Conservation (phyloP, 1,284 basidiomycete genomes). For the Paramarasmius palmivorus region DNA sequence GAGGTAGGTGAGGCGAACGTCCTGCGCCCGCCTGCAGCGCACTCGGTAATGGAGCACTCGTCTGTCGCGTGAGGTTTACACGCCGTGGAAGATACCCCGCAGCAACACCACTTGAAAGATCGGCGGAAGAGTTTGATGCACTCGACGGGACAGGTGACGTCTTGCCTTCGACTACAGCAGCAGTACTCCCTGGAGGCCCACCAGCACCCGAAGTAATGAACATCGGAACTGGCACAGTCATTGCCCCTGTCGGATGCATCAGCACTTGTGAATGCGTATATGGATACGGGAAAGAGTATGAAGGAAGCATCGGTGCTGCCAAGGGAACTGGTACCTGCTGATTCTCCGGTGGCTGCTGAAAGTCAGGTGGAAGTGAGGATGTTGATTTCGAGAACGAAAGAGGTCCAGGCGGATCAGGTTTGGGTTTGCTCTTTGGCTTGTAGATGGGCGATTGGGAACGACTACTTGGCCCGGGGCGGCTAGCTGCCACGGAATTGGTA, state of each 20-base stretch:
- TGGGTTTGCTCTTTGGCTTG: no score
- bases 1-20: neutral
- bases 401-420: neutral
- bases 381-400: constrained; percentile 1
- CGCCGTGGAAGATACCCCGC: neutral
- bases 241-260: constrained; percentile 13
- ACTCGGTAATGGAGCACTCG: constrained; percentile 14
- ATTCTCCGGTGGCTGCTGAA: neutral
- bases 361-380: neutral
- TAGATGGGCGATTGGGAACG: no score
- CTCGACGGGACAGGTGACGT: neutral
- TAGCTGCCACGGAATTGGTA: no score
- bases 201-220: neutral
- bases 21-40: neutral
- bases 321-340: constrained; percentile 11
- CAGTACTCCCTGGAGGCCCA: neutral
- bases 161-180: neutral
- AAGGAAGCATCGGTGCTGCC: constrained; percentile 11
- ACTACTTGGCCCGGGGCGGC: no score
- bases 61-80: constrained; percentile 12
- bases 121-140: neutral
- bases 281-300: constrained; percentile 14
- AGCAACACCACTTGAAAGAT: neutral
- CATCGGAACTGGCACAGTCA: constrained; percentile 13
- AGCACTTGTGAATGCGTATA: constrained; percentile 9